phyloP scores from a whole-genome alignment of 208 protist genomes.

The Wallacemonas sp. region DNA sequence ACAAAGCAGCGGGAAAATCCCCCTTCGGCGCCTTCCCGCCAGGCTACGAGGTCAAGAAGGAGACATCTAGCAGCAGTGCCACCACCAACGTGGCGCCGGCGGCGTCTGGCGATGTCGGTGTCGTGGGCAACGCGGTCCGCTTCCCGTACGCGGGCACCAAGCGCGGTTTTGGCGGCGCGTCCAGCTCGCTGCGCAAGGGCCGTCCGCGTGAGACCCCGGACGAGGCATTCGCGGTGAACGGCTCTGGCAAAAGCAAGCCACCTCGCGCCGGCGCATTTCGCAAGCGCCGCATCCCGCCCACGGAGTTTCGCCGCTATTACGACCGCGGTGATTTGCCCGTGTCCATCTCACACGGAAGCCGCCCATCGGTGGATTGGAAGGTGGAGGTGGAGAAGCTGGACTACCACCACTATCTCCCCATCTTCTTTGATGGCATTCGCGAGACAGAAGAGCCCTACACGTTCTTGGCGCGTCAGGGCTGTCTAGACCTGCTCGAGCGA shows the following conservation, averaged over 20 bases:
- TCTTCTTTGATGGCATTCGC: conserved; percentile 99
- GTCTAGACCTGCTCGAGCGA: conserved; percentile 94
- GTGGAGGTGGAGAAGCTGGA: conserved; percentile 98
- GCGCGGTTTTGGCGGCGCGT: conserved; percentile 83
- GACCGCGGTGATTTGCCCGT: conserved; percentile 98
- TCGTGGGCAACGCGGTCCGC: conserved; percentile 33
- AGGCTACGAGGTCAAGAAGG: conserved; percentile 45
- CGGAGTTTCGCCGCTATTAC: conserved; percentile 98
- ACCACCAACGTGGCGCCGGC: conserved; percentile 14
- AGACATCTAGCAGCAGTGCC: not conserved
- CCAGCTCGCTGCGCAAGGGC: conserved; percentile 88
- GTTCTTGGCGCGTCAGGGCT: conserved; percentile 97
- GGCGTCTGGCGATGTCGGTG: conserved; percentile 12
- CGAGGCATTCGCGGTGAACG: conserved; percentile 80
- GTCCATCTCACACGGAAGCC: conserved; percentile 91
- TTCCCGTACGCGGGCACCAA: conserved; percentile 76
- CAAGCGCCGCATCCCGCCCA: conserved; percentile 81
- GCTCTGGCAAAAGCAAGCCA: conserved; percentile 74
- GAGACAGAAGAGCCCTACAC: conserved; percentile 98
- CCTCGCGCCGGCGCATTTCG: conserved; percentile 89
- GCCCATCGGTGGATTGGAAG: conserved; percentile 95
- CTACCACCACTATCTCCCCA: conserved; percentile 99
- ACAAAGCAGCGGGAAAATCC: conserved; percentile 77
- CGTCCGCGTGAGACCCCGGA: conserved; percentile 52
- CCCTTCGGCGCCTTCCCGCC: conserved; percentile 85